Conservation (phyloP, 768 basidiomycete species). For the Boletus rufocinnamomeus region DNA sequence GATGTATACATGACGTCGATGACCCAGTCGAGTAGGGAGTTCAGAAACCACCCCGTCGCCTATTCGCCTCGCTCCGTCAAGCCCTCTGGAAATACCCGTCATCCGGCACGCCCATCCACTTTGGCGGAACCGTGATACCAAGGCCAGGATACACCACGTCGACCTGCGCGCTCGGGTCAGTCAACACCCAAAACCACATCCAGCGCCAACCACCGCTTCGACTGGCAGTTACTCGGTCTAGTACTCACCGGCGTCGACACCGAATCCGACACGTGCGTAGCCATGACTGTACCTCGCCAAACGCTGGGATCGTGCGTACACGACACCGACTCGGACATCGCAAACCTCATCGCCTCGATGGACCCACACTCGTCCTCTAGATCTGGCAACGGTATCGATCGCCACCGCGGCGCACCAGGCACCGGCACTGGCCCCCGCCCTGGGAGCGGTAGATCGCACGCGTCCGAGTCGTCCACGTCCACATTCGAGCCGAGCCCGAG, state of each 20-base stretch:
- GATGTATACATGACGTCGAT: background rate
- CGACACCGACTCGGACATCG: too few relatives aligned
- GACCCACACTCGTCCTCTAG: constrained; percentile 6
- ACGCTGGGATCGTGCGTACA: background rate
- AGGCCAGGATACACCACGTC: constrained; percentile 1
- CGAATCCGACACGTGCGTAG: background rate
- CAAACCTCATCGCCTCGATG: background rate
- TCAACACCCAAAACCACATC: background rate
- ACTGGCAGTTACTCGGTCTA: background rate
- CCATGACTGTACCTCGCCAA: background rate
- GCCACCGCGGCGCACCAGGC: constrained; percentile 30
- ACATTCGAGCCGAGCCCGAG: background rate
- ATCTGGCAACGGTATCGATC: constrained; percentile 22
- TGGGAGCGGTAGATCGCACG: background rate
- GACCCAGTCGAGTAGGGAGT: background rate
- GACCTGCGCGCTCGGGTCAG: background rate
- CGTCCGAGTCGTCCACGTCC: constrained; percentile 1
- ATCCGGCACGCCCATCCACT: background rate
- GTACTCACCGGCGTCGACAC: constrained; percentile 18
- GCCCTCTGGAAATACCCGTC: background rate
- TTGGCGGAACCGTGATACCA: constrained; percentile 13
- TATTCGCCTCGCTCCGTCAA: background rate
- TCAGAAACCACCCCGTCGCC: background rate
- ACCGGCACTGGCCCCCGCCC: constrained; percentile 15
- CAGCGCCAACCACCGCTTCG: background rate